phyloP scores from a whole-genome alignment of 2,329 filamentous ascomycete species.

The Penicillium nordicum region DNA sequence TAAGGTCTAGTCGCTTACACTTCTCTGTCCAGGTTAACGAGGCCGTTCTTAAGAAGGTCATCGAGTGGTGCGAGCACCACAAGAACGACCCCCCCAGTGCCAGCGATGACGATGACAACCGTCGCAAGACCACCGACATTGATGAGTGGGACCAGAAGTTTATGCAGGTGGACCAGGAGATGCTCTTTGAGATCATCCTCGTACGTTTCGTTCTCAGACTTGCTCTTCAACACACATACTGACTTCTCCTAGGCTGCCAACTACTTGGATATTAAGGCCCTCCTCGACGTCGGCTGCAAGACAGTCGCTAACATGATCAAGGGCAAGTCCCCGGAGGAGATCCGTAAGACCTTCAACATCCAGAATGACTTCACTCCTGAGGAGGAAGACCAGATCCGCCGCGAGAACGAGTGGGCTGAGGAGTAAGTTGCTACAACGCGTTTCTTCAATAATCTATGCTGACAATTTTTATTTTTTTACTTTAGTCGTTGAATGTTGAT shows the following conservation, averaged over 20 bases:
- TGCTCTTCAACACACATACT: neutral
- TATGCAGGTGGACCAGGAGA: slow-evolving; percentile 99
- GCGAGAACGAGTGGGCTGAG: slow-evolving; percentile 90
- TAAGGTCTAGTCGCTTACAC: neutral
- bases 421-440: slow-evolving; percentile 50
- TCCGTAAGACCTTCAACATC: slow-evolving; percentile 99
- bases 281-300: slow-evolving; percentile 98
- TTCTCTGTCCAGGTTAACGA: slow-evolving; percentile 68
- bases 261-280: slow-evolving; percentile 97
- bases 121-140: slow-evolving; percentile 98
- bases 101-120: slow-evolving; percentile 83
- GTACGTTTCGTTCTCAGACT: slow-evolving; percentile 54
- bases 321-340: slow-evolving; percentile 98
- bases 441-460: slow-evolving; percentile 2
- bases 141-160: slow-evolving; percentile 99
- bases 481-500: slow-evolving; percentile 50
- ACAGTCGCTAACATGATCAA: slow-evolving; percentile 99
- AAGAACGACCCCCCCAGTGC: slow-evolving; percentile 78
- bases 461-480: neutral
- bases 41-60: slow-evolving; percentile 87
- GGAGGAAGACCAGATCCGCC: slow-evolving; percentile 95
- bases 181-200: slow-evolving; percentile 98
- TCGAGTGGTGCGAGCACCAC: slow-evolving; percentile 98
- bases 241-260: slow-evolving; percentile 70
- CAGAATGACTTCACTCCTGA: slow-evolving; percentile 99